phyloP scores from a whole-genome alignment of 768 basidiomycete species.

The Boletus rubescentipes region DNA sequence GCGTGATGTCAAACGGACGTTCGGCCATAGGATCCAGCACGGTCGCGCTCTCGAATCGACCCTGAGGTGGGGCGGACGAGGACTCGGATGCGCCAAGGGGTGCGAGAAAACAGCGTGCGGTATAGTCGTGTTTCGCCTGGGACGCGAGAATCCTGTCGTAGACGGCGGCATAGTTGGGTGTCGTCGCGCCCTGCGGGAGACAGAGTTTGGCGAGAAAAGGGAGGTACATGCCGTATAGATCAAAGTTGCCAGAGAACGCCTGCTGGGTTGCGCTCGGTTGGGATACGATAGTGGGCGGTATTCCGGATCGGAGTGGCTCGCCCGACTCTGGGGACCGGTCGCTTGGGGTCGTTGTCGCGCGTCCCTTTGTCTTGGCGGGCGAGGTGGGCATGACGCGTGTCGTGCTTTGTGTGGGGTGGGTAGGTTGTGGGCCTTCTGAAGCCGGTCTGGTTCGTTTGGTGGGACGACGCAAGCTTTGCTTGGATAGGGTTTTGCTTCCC shows the following conservation, averaged over 20 bases:
- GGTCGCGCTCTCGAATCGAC: conserved; percentile 20
- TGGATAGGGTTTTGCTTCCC: neutral
- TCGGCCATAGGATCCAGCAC: conserved; percentile 37
- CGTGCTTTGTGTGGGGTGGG: neutral
- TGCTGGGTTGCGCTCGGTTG: conserved; percentile 7
- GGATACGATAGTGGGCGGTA: conserved; percentile 5
- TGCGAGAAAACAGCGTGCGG: conserved; percentile 32
- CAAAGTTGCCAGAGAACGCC: conserved; percentile 36
- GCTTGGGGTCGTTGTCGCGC: neutral
- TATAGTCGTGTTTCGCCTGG: conserved; percentile 40
- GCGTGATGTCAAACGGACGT: conserved; percentile 34
- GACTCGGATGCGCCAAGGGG: conserved; percentile 2
- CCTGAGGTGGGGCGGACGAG: too few species aligned
- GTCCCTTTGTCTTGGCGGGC: conserved; percentile 12
- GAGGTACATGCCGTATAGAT: conserved; percentile 40
- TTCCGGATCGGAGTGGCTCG: neutral
- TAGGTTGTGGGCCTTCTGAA: conserved; percentile 11
- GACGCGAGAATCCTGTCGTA: conserved; percentile 37
- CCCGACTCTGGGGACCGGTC: neutral
- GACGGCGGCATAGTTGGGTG: conserved; percentile 30
- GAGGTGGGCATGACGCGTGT: conserved; percentile 3
- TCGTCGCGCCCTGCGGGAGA: conserved; percentile 26
- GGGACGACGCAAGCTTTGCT: conserved; percentile 11
- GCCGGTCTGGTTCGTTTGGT: conserved; percentile 18
- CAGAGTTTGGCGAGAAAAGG: conserved; percentile 36